These are phyloP conservation scores for Fusarium secorum DNA, from an alignment of 2,329 filamentous ascomycete genomes.

Conservation along the genomic window DNA sequence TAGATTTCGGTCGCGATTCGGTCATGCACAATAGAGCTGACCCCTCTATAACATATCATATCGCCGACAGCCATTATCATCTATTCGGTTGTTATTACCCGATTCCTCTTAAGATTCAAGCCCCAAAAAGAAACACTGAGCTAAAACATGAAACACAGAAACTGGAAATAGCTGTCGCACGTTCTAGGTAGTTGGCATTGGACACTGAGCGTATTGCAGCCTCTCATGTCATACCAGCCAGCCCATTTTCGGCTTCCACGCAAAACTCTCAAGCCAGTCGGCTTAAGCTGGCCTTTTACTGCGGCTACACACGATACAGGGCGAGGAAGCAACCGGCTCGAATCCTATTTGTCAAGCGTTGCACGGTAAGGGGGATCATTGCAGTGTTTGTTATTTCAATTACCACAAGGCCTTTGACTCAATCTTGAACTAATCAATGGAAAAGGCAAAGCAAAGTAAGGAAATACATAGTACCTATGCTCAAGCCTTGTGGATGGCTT, in stretches of 20 bases:
- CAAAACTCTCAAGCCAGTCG: slow-evolving; percentile 1
- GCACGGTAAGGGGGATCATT: slow-evolving; percentile 8
- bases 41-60: neutral
- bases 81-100: neutral
- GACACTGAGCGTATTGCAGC: slow-evolving; percentile 9
- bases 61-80: neutral
- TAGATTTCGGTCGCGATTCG: neutral
- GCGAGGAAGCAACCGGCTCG: slow-evolving; percentile 17
- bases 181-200: neutral
- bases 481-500: slow-evolving; percentile 1
- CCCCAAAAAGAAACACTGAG: slow-evolving; percentile 6
- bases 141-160: slow-evolving; percentile 26
- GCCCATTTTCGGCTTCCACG: neutral
- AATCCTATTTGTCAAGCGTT: slow-evolving; percentile 3
- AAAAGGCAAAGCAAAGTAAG: slow-evolving; percentile 5
- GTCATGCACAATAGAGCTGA: neutral
- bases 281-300: slow-evolving; percentile 1
- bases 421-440: slow-evolving; percentile 7
- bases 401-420: neutral
- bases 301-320: slow-evolving; percentile 13
- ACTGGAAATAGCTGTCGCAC: slow-evolving; percentile 18
- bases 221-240: neutral
- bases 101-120: neutral
- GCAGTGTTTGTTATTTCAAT: slow-evolving; percentile 20
- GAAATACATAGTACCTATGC: neutral